Evolutionary conservation across 78 protist genomes (phyloP).

Genomic region (Tieghemostelium lacteum): DNA sequence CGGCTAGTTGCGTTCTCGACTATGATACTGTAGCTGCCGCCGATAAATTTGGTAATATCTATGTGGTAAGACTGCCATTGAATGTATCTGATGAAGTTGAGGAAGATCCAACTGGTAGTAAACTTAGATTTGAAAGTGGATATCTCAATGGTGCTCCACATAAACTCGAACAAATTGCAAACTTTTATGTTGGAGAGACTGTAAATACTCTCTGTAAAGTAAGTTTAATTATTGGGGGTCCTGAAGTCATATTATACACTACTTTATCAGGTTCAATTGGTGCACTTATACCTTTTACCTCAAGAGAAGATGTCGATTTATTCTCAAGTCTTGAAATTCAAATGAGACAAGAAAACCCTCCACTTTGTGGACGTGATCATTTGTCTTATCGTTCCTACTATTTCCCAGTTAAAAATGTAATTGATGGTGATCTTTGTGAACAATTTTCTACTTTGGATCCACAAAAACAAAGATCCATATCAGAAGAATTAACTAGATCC

Average conservation of each 20-base stretch:
- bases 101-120: conserved; percentile 85
- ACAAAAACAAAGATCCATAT: conserved; percentile 81
- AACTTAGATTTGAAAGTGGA: conserved; percentile 74
- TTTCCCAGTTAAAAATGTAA: conserved; percentile 93
- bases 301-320: conserved; percentile 92
- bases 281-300: conserved; percentile 86
- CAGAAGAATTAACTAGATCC: conserved; percentile 90
- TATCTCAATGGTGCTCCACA: conserved; percentile 85
- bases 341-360: conserved; percentile 87
- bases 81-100: conserved; percentile 84
- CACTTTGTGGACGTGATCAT: conserved; percentile 94
- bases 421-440: conserved; percentile 97
- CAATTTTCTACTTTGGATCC: conserved; percentile 73
- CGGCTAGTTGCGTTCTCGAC: conserved; percentile 86
- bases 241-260: conserved; percentile 81
- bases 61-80: conserved; percentile 88
- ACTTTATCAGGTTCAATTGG: conserved; percentile 87
- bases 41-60: conserved; percentile 96
- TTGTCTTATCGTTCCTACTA: conserved; percentile 92
- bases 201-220: conserved; percentile 80
- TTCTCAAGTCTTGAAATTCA: conserved; percentile 92
- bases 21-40: conserved; percentile 92
- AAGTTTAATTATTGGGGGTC: conserved; percentile 82
- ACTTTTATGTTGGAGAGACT: conserved; percentile 93
- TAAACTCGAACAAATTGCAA: conserved; percentile 71